Evolutionary conservation across 345 rosid genomes (phyloP).

Genomic region (Turnera subulata): DNA sequence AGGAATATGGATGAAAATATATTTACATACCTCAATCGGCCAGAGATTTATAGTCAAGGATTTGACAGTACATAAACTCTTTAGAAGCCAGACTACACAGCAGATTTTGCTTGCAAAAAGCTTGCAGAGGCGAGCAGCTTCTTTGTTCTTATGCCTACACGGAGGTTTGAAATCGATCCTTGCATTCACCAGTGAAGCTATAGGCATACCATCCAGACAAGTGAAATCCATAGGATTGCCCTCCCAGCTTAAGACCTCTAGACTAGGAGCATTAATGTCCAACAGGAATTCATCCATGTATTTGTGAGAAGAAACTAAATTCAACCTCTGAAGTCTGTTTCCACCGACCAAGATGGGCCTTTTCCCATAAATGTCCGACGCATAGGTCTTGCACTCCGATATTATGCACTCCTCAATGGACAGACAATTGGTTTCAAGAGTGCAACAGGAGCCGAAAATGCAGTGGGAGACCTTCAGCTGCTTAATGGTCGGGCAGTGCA

Average conservation of each 20-base stretch:
- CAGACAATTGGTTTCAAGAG: not conserved
- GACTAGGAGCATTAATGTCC: constrained; percentile 4
- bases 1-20: not conserved
- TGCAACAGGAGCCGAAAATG: constrained; percentile 3
- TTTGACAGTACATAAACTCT: constrained; percentile 10
- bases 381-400: constrained; percentile 4
- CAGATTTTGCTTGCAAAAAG: constrained; percentile 4
- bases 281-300: constrained; percentile 2
- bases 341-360: not conserved
- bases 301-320: constrained; percentile 2
- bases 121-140: constrained; percentile 11
- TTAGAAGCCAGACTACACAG: constrained; percentile 12
- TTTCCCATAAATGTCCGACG: too few relatives aligned
- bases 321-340: constrained; percentile 1
- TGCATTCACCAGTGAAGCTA: constrained; percentile 8
- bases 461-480: constrained; percentile 1
- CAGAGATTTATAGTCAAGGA: constrained; percentile 9
- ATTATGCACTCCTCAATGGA: constrained; percentile 1
- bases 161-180: constrained; percentile 5
- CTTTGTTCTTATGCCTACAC: constrained; percentile 12
- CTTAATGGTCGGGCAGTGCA: not conserved
- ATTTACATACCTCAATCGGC: constrained; percentile 18
- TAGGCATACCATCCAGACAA: too few relatives aligned
- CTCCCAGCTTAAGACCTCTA: constrained; percentile 8
- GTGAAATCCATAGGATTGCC: constrained; percentile 17